Evolutionary conservation across 2,329 filamentous ascomycete species (phyloP), one percentile per base, ranked within the genome.

Genomic region (Plenodomus lindquistii): DNA sequence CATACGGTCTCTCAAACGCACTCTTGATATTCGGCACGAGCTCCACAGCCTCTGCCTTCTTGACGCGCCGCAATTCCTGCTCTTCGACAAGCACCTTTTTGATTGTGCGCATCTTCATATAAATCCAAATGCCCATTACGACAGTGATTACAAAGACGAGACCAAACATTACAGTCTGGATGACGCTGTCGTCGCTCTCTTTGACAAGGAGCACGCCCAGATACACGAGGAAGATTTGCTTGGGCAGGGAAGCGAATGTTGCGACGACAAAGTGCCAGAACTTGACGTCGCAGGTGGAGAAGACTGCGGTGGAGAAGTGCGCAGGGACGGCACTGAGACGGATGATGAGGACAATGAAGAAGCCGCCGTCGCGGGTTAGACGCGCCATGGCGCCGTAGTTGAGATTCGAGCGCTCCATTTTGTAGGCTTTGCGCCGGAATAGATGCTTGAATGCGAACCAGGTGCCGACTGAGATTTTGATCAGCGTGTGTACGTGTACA

Each of bases 151-250:
- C 18, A 29, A 65, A 63, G 6, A 71, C 58, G 20, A 48, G 42
- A n/a, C 52, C 61, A 22, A 71, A 71, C 58, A 69, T 66, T 43
- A 66, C 42, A 0, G 59, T 68, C 46, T 71, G 62, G 37, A 62
- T 52, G 4, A 49, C 35, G 31, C 57, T 60, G 31, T 63, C 56
- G 3, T 59, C 56, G n/a, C 56, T 57, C 5, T 68, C 40, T 37
- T 69, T 53, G 1, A 71, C 56, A 2, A 71, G 57, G 7, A 71
- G 45, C 7, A 71, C 66, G 41, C 68, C 68, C 9, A 71, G 50
- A 44, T 70, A 71, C 11, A 71, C 68, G 27, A 71, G 61, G 48
- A 71, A 68, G 34, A 70, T 65, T 41, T 71, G 68, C 50, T 71
- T 71, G 6, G 67, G 68, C 5, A 71, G 52, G 8, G 66, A 69